Evolutionary conservation across 1,139 yeast species (phyloP), one percentile per base, ranked within the genome.

Genomic region (Geotrichum klebahnii): DNA sequence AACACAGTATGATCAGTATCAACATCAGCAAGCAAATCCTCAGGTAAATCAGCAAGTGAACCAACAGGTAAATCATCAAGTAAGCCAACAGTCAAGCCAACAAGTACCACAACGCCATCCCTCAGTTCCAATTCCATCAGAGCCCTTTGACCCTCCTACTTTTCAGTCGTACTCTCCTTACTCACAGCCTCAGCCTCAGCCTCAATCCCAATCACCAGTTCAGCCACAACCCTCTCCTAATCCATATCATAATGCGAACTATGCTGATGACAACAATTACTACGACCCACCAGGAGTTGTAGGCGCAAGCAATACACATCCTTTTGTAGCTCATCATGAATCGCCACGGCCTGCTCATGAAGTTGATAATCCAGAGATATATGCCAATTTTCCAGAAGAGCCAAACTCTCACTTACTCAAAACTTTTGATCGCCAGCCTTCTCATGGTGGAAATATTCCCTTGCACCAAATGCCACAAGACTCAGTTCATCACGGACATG

Each of bases 391-490:
- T n/a, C 50, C 50, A 24, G 60, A 55, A 20, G 60, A 58, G 19
- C 57, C 57, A 0, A 55, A 58, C 23, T 46, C 61, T 2, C 57
- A 58, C 44, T 50, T 59, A n/a, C 51, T 59, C 24, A 51, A 58
- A 31, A 57, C 56, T 3, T 51, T 53, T 14, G 59, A 54, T 24
- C 56, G 51, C 57, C 14, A 32, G n/a, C n/a, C n/a, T n/a, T n/a
- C n/a, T n/a, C n/a, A n/a, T n/a, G n/a, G n/a, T n/a, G n/a, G n/a
- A n/a, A n/a, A n/a, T n/a, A n/a, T n/a, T n/a, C n/a, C n/a, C n/a
- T n/a, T n/a, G n/a, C n/a, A n/a, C n/a, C n/a, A n/a, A 3, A 3
- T 19, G 26, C n/a, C 29, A 5, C 41, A 20, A 12, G 19, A 23
- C 14, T 20, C 16, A 9, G 10, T 9, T 14, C 12, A 20, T 12